Percentiles rank a stretch among this genome's conserved stretches.
These are phyloP conservation scores for Dendrothele bispora DNA, from an alignment of 768 basidiomycete genomes.

Conservation along the genomic window DNA sequence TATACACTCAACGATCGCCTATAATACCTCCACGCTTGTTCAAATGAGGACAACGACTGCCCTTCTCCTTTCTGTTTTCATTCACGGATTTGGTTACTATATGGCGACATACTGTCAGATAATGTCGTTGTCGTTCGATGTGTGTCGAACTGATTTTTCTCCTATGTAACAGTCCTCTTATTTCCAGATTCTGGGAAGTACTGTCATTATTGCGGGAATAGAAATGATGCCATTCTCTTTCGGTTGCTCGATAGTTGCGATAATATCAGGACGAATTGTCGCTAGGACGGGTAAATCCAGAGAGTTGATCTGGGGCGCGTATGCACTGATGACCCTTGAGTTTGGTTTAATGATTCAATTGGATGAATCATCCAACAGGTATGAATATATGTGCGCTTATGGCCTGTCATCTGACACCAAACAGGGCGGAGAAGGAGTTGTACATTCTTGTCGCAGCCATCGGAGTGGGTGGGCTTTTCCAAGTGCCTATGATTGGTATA, in stretches of 20 bases:
- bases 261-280: slow-evolving; percentile 55
- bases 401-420: slow-evolving; percentile 2
- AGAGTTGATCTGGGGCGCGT: slow-evolving; percentile 62
- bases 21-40: slow-evolving; percentile 77
- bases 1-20: slow-evolving; percentile 61
- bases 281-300: slow-evolving; percentile 60
- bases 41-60: slow-evolving; percentile 75
- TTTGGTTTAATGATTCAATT: slow-evolving; percentile 73
- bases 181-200: slow-evolving; percentile 75
- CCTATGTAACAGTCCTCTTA: slow-evolving; percentile 60
- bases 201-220: slow-evolving; percentile 55
- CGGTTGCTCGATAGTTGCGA: slow-evolving; percentile 52
- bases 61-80: slow-evolving; percentile 54
- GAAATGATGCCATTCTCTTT: slow-evolving; percentile 80
- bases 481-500: slow-evolving; percentile 30
- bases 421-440: slow-evolving; percentile 59
- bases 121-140: no score
- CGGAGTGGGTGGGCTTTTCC: slow-evolving; percentile 70
- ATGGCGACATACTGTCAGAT: slow-evolving; percentile 27
- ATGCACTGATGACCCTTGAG: slow-evolving; percentile 56
- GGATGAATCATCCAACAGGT: slow-evolving; percentile 54
- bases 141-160: no score
- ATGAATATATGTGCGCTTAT: slow-evolving; percentile 36
- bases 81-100: slow-evolving; percentile 70
- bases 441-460: slow-evolving; percentile 64